Evolutionary conservation across 768 basidiomycete species (phyloP).

Genomic region (Pleurotus djamor): DNA sequence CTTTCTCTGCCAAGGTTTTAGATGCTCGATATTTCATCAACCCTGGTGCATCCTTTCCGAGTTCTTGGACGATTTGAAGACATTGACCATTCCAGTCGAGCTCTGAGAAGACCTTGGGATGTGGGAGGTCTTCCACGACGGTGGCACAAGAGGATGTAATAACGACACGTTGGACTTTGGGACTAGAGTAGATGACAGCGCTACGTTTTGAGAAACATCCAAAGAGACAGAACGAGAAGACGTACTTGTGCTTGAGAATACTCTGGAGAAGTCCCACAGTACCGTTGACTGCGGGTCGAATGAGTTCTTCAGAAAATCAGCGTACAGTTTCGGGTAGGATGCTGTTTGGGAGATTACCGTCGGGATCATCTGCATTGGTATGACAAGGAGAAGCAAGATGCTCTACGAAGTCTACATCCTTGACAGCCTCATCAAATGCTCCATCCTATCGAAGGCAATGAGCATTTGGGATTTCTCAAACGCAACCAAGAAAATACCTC

Average conservation of each 20-base stretch:
- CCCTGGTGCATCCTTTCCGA: conserved; percentile 41
- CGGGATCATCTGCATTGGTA: conserved; percentile 35
- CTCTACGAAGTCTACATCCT: conserved; percentile 60
- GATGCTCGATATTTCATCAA: conserved; percentile 50
- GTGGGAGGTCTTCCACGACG: conserved; percentile 25
- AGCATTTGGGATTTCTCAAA: neutral
- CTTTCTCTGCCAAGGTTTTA: conserved; percentile 60
- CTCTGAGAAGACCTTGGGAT: conserved; percentile 36
- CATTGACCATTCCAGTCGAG: conserved; percentile 58
- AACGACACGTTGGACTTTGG: conserved; percentile 55
- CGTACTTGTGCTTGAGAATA: conserved; percentile 36
- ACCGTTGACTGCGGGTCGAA: conserved; percentile 36
- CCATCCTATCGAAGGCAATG: conserved; percentile 30
- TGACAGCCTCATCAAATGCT: conserved; percentile 71
- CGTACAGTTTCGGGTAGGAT: neutral
- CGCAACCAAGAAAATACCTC: conserved; percentile 11
- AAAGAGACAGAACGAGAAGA: neutral
- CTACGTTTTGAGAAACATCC: neutral
- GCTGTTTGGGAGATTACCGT: conserved; percentile 19
- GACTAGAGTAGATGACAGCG: conserved; percentile 7
- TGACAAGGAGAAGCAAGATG: conserved; percentile 65
- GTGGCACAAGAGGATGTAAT: conserved; percentile 59
- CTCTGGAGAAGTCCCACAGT: conserved; percentile 36
- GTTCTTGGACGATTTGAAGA: conserved; percentile 41
- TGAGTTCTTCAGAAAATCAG: neutral